These are phyloP conservation scores for Lactuca saligna DNA, from an alignment of 129 eudicot genomes.

Conservation along the genomic window DNA sequence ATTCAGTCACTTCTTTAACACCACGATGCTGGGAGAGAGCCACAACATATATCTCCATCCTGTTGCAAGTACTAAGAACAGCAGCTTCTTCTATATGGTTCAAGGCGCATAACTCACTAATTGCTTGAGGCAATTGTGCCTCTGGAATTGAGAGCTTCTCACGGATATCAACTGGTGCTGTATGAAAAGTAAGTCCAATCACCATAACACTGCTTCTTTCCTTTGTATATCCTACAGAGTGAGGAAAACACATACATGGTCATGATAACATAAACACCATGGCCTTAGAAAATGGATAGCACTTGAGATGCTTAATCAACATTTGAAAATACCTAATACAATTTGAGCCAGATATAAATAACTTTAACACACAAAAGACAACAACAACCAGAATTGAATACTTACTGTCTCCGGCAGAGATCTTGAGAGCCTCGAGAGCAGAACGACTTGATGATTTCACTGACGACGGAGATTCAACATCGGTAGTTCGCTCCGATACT, in stretches of 20 bases:
- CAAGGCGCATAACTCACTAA: conserved; percentile 64
- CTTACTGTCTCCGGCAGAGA: conserved; percentile 67
- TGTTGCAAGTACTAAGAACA: conserved; percentile 84
- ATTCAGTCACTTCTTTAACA: conserved; percentile 87
- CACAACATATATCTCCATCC: conserved; percentile 84
- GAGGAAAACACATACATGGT: conserved; percentile 20
- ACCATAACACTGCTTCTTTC: conserved; percentile 68
- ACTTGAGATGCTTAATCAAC: not conserved
- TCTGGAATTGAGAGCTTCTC: conserved; percentile 88
- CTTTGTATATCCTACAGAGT: conserved; percentile 45
- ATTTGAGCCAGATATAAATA: not conserved
- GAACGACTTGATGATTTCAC: conserved; percentile 39
- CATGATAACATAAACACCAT: conserved; percentile 15
- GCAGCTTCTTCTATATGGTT: conserved; percentile 95
- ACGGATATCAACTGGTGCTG: conserved; percentile 77
- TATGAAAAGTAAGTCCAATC: conserved; percentile 62
- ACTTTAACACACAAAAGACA: not conserved
- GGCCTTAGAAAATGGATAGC: not conserved
- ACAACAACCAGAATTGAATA: conserved; percentile 9
- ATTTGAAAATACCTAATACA: not conserved
- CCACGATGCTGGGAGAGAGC: conserved; percentile 87
- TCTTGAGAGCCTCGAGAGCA: conserved; percentile 63
- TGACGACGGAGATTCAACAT: conserved; percentile 16
- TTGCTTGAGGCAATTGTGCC: conserved; percentile 73
- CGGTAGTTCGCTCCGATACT: conserved; percentile 8